Evolutionary conservation across 2,329 filamentous ascomycete genomes (phyloP), one percentile per base, ranked within the genome.

Genomic region (Aureobasidium lini): DNA sequence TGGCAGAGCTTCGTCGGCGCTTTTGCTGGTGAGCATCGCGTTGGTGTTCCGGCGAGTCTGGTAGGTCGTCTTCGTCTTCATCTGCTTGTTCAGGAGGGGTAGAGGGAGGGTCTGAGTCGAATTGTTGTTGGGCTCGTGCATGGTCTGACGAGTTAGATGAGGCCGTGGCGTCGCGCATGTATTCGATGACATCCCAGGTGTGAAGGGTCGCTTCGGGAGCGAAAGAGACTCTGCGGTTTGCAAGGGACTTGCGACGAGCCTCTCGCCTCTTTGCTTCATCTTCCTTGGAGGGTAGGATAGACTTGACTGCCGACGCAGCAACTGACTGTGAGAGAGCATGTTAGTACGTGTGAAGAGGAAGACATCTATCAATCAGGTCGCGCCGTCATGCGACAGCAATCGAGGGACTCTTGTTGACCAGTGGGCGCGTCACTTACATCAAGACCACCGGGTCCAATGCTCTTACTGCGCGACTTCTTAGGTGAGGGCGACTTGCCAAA

Each of bases 141-240:
- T 88, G 90, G 10, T 86, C 85, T 0, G 86, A 88, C 7, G 82
- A 78, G 15, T 85, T 81, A 6, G 85, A 87, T 10, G 84, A 86
- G 13, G 87, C 88, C 1, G 91, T 95, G 18, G 90, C 90, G 70
- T 96, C 92, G 68, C 92, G 90, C 70, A 85, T 82, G 63, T 92
- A 88, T 69, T 97, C 93, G 46, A 96, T 84, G 59, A 94, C 92
- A 69, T 97, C 92, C 81, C 95, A 97, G 0, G 94, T 99, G 71
- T 99, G 94, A 37, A 99, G 80, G 3, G 94, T 99, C 11, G 94
- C 94, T 75, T 99, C 94, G 1, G 94, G 94, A 4, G 94, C 94
- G 73, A 99, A 99, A 0, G 93, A 97, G 36, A 99, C 94, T 69
- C 94, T 85, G 68, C 94, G 85, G 71, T 94, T 95, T 49, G 93